Percentiles rank a stretch among this genome's conserved stretches.
These are phyloP conservation scores for Trichosporon sp. DNA, from an alignment of 1,284 basidiomycete species.

Conservation along the genomic window DNA sequence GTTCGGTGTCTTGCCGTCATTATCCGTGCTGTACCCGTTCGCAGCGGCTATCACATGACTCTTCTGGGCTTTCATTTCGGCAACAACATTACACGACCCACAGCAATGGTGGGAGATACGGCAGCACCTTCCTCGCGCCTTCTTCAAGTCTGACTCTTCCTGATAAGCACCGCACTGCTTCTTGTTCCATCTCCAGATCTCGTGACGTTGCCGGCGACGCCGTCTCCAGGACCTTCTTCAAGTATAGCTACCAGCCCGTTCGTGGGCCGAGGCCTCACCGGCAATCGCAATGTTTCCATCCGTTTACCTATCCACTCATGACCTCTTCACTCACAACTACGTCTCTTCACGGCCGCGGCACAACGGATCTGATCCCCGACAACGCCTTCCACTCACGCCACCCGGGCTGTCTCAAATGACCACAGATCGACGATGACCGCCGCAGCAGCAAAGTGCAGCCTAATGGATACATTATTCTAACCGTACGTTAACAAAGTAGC, in stretches of 20 bases:
- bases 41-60: conserved; percentile 1
- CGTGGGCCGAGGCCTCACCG: too few relatives aligned
- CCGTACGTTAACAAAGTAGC: neutral
- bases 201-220: too few relatives aligned
- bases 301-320: neutral
- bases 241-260: too few relatives aligned
- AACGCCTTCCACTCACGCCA: neutral
- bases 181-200: too few relatives aligned
- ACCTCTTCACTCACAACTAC: too few relatives aligned
- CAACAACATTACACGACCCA: neutral
- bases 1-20: neutral
- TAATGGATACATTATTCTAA: neutral
- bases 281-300: neutral
- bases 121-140: neutral
- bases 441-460: neutral
- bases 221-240: neutral
- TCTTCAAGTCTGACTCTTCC: neutral
- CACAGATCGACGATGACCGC: neutral
- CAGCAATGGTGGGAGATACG: neutral
- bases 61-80: neutral
- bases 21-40: neutral
- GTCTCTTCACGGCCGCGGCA: too few relatives aligned
- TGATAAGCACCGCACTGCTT: neutral
- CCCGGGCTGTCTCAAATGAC: neutral
- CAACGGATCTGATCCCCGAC: too few relatives aligned